Evolutionary conservation across 148 eudicot species (phyloP).

Genomic region (Euryodendron excelsum): DNA sequence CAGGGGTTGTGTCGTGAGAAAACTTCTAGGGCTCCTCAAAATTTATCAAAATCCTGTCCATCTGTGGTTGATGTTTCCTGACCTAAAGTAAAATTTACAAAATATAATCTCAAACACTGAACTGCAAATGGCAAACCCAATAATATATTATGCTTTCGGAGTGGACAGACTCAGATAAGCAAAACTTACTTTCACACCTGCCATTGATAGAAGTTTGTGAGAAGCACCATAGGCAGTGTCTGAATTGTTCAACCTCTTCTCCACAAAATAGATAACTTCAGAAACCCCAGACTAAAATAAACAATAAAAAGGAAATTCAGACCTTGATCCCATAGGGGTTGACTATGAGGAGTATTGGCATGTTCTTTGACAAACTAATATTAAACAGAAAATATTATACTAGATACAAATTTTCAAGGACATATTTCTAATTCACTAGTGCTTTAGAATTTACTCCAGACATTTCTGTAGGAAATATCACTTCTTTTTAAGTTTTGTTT

Average conservation of each 20-base stretch:
- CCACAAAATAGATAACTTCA: slow-evolving; percentile 83
- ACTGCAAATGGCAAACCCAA: not conserved
- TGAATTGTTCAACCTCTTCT: slow-evolving; percentile 67
- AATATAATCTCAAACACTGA: not conserved
- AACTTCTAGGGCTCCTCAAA: slow-evolving; percentile 37
- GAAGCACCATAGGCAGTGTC: slow-evolving; percentile 72
- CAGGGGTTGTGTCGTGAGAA: not conserved
- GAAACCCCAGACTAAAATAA: slow-evolving; percentile 78
- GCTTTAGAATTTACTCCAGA: not conserved
- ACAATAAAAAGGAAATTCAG: not conserved
- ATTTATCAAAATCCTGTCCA: slow-evolving; percentile 42
- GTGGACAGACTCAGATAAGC: not conserved
- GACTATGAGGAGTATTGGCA: not conserved
- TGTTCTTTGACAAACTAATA: not conserved
- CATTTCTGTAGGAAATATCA: not conserved
- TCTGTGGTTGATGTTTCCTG: slow-evolving; percentile 58
- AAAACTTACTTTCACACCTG: slow-evolving; percentile 60
- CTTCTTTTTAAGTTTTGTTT: not conserved
- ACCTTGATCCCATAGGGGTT: not conserved
- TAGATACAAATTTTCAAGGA: not conserved
- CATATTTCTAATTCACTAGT: not conserved
- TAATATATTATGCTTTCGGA: not conserved
- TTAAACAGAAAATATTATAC: not conserved
- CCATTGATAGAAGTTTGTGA: slow-evolving; percentile 77
- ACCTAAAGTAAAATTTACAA: slow-evolving; percentile 30